A percentile compares a stretch with the other conserved stretches of the same genome.
Conservation (phyloP, 768 basidiomycete species). For the Russula abietina region DNA sequence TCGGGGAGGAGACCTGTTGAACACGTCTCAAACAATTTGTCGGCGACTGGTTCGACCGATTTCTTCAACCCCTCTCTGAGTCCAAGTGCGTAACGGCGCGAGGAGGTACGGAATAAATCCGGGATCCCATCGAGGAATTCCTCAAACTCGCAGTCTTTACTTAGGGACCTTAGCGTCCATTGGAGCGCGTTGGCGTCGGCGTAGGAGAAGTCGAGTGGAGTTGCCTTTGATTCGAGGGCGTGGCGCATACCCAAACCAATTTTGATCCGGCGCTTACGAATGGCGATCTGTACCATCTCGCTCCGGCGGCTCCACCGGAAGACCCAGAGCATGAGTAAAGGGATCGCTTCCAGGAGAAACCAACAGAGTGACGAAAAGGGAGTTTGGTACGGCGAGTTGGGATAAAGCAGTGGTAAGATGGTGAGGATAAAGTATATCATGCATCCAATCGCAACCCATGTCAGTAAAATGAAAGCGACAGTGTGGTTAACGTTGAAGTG, state of each 20-base stretch:
- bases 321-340: conserved; percentile 9
- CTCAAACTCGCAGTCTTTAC: conserved; percentile 17
- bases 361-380: conserved; percentile 17
- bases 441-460: neutral
- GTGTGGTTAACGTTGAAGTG: conserved; percentile 6
- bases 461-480: conserved; percentile 5
- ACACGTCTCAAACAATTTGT: conserved; percentile 7
- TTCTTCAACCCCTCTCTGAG: neutral
- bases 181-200: neutral
- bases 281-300: neutral
- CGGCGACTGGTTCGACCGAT: neutral
- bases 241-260: conserved; percentile 11
- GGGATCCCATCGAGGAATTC: conserved; percentile 15
- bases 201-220: neutral
- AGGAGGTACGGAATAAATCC: conserved; percentile 1
- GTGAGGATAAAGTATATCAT: conserved; percentile 8
- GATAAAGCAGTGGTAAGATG: conserved; percentile 16
- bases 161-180: conserved; percentile 13
- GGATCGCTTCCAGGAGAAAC: neutral
- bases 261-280: neutral
- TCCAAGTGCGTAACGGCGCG: neutral
- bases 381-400: conserved; percentile 21
- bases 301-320: neutral
- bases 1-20: conserved; percentile 10
- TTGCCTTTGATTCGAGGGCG: conserved; percentile 6